Evolutionary conservation across 495 filamentous ascomycete genomes (phyloP), one percentile per base, ranked within the genome.

Genomic region (Parathielavia appendiculata): DNA sequence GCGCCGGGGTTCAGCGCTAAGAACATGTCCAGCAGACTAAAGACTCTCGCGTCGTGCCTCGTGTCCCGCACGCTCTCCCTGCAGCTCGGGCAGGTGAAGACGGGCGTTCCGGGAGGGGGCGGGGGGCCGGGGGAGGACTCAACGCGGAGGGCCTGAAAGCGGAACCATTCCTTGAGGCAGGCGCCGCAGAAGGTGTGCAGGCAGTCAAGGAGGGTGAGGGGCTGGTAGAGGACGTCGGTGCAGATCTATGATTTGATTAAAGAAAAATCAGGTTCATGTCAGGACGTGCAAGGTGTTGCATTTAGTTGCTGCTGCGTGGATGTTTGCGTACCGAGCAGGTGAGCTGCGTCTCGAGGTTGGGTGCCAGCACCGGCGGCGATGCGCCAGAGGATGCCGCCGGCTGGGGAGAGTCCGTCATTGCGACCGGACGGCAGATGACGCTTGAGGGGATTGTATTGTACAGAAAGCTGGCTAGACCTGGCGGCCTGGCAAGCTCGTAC

Each of bases 121-220:
- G 76, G 70, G 0, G 77, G 68, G 0, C 54, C 70, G 0, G 73
- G 73, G 4, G 74, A 73, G 23, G 71, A 72, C 30, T 76, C 78
- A 65, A 67, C 74, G 59, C 55, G 75, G 57, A 54, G 72, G 19
- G 81, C 79, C 52, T 83, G 79, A 54, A 75, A 85, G 51, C 76
- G 78, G 74, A 98, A 98, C 93, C 93, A 97, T 73, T 91, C 86
- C 73, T 95, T 95, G 58, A 97, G 70, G 68, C 93, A 98, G 32
- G 88, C 86, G 56, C 90, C 93, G 76, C 93, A 97, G 75, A 93
- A 97, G 39, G 92, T 95, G 75, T 98, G 93, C 1, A 98, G 85
- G 70, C 93, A 98, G 77, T 97, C 90, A 68, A 98, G 89, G 58
- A 97, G 87, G 34, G 92, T 96, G 58, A 97, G 83, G 19, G 93